Evolutionary conservation across 768 basidiomycete species (phyloP).

Genomic region (Pilatotrama ljubarskyi): DNA sequence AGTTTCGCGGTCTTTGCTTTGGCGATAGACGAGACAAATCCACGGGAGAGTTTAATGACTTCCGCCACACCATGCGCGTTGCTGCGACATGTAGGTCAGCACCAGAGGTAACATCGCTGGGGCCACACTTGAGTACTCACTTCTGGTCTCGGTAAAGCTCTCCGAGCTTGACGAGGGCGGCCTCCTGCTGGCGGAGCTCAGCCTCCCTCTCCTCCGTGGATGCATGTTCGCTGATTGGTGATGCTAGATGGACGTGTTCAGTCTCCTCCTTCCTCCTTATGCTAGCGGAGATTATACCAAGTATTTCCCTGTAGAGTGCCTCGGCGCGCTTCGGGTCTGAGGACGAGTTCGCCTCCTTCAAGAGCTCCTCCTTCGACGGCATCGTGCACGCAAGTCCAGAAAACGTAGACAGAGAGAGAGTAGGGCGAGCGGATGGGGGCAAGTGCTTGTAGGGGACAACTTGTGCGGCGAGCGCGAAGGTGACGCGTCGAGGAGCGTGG

Average conservation of each 20-base stretch:
- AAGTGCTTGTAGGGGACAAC: not conserved
- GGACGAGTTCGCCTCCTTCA: slow-evolving; percentile 57
- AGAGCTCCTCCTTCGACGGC: slow-evolving; percentile 42
- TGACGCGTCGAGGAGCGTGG: slow-evolving; percentile 37
- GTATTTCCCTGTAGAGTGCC: slow-evolving; percentile 70
- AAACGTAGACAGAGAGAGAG: not conserved
- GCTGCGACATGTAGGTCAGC: slow-evolving; percentile 41
- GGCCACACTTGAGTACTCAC: slow-evolving; percentile 43
- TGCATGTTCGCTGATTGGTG: slow-evolving; percentile 18
- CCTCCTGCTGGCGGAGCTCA: slow-evolving; percentile 76
- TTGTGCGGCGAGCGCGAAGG: slow-evolving; percentile 13
- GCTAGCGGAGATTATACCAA: slow-evolving; percentile 38
- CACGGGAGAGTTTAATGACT: slow-evolving; percentile 77
- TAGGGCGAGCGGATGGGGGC: not conserved
- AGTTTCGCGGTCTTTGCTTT: slow-evolving; percentile 98
- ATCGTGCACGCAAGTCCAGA: slow-evolving; percentile 2
- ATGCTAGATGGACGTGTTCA: not conserved
- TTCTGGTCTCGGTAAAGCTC: slow-evolving; percentile 84
- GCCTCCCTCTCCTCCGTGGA: slow-evolving; percentile 48
- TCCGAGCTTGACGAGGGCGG: slow-evolving; percentile 81
- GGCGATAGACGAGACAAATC: slow-evolving; percentile 90
- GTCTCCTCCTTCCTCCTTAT: not conserved
- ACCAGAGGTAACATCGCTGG: not conserved
- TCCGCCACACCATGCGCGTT: slow-evolving; percentile 84
- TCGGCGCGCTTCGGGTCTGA: slow-evolving; percentile 66